These are phyloP conservation scores for Exophiala xenobiotica DNA, from an alignment of 2,329 filamentous ascomycete genomes.

Conservation along the genomic window DNA sequence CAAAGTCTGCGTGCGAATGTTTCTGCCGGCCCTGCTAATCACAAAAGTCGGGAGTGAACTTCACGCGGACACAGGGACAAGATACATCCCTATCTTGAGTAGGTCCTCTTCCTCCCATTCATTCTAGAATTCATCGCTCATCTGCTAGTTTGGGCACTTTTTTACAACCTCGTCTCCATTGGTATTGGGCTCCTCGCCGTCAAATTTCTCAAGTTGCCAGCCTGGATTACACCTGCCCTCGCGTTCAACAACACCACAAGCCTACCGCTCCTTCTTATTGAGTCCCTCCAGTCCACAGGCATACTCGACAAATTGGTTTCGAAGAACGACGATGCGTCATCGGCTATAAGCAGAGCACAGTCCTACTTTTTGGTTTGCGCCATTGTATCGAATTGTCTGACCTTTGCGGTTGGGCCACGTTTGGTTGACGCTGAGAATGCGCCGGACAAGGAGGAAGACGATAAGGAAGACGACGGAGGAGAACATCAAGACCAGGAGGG, in stretches of 20 bases:
- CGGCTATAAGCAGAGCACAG: constrained; percentile 59
- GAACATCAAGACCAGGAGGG: neutral
- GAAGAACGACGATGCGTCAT: constrained; percentile 42
- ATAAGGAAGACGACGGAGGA: constrained; percentile 32
- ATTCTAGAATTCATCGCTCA: constrained; percentile 1
- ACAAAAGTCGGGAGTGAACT: constrained; percentile 54
- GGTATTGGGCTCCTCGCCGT: constrained; percentile 45
- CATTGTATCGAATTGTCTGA: constrained; percentile 62
- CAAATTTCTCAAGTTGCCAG: constrained; percentile 49
- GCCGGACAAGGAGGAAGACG: constrained; percentile 33
- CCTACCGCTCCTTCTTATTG: constrained; percentile 52
- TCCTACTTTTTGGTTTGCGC: constrained; percentile 66
- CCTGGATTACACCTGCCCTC: constrained; percentile 54
- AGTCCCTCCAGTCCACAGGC: constrained; percentile 56
- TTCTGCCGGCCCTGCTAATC: constrained; percentile 54
- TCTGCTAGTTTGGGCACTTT: constrained; percentile 49
- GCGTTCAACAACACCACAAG: constrained; percentile 59
- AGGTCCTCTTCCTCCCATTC: constrained; percentile 16
- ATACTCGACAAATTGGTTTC: constrained; percentile 52
- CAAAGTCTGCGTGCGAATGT: constrained; percentile 51
- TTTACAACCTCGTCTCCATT: constrained; percentile 52
- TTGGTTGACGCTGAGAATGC: constrained; percentile 53
- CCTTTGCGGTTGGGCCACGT: constrained; percentile 62
- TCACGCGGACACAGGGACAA: constrained; percentile 46
- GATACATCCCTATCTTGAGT: constrained; percentile 52